Base-by-base conservation (phyloP, 495 filamentous ascomycete species). In the Aspergillus haitiensis region DNA sequence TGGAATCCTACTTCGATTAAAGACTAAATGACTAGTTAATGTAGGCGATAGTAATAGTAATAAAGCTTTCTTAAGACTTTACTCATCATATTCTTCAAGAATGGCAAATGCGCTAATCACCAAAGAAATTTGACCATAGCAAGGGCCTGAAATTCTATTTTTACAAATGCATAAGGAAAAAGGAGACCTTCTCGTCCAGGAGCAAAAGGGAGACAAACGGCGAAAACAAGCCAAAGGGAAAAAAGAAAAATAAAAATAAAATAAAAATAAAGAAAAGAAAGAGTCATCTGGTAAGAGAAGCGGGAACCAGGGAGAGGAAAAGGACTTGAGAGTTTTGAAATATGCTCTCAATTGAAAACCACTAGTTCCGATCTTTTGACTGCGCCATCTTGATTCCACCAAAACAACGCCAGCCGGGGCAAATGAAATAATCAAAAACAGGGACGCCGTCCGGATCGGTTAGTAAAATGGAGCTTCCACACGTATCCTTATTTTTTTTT, bases 41-140 rank as follows among this genome's bases (percentile, higher is more conserved):
- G 59, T 62, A 56, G 56, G 34, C 39, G 31, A 46, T 46, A 16
- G 34, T 47, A 44, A 34, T 35, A 8, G 47, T 33, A 52, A 21
- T 40, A 10, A 31, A 56, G 36, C 40, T 49, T 48, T 50, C 62
- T 53, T 64, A 57, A 60, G 66, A 64, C 63, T 63, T 63, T 62
- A 73, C 65, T 74, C 70, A 68, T 77, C 65, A 73, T 75, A 75
- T 75, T 75, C 65, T 72, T 68, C 55, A 68, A 70, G 72, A 70
- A 73, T 68, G 64, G 71, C 68, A 72, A 58, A 68, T 62, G 65
- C 72, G 74, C 73, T 74, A 77, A 77, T 75, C 70, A 68, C 71
- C 71, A 72, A 70, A 56, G 61, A 67, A 72, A 64, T 63, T 27
- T 60, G 61, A 67, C 64, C 64, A 46, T 47, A 64, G 64, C 55